Percentiles rank a stretch among this genome's conserved stretches.
Evolutionary conservation across 345 rosid genomes (phyloP).

Genomic region (Aquilaria malaccensis): DNA sequence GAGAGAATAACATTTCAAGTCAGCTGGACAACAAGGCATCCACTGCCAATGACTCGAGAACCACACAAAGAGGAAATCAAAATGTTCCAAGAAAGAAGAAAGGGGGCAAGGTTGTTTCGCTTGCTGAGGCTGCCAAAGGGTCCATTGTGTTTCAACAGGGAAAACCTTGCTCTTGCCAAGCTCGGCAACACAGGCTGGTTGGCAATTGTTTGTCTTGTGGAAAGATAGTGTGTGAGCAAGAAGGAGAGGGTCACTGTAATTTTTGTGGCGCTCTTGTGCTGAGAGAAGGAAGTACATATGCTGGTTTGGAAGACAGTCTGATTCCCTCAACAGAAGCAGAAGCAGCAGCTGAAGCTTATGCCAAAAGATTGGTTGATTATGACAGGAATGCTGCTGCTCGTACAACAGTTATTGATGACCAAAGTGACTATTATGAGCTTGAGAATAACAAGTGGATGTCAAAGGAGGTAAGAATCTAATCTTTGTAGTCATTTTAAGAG

Average conservation of each 20-base stretch:
- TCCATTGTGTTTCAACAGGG: constrained; percentile 92
- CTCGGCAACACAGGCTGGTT: constrained; percentile 67
- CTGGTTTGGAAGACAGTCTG: constrained; percentile 62
- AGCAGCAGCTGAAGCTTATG: constrained; percentile 79
- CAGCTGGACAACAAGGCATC: constrained; percentile 18
- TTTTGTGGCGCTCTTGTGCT: constrained; percentile 87
- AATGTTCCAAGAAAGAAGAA: constrained; percentile 73
- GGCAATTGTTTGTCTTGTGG: constrained; percentile 98
- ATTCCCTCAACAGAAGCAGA: constrained; percentile 74
- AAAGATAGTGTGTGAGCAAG: constrained; percentile 94
- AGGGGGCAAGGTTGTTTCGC: constrained; percentile 72
- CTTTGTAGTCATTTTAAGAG: background rate
- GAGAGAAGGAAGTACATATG: constrained; percentile 80
- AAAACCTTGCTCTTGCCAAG: constrained; percentile 89
- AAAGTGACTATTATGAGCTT: constrained; percentile 91
- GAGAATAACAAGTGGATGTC: constrained; percentile 94
- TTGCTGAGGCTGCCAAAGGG: constrained; percentile 94
- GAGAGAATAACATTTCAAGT: constrained; percentile 16
- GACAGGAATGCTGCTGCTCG: constrained; percentile 90
- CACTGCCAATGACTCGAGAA: constrained; percentile 19
- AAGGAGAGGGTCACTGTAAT: constrained; percentile 92
- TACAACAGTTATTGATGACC: constrained; percentile 93
- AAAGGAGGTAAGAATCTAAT: constrained; percentile 48
- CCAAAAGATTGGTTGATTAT: constrained; percentile 89
- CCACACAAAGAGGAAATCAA: constrained; percentile 31